These are phyloP conservation scores for Cercospora zeae-maydis DNA, from an alignment of 2,329 filamentous ascomycete species.

Conservation along the genomic window DNA sequence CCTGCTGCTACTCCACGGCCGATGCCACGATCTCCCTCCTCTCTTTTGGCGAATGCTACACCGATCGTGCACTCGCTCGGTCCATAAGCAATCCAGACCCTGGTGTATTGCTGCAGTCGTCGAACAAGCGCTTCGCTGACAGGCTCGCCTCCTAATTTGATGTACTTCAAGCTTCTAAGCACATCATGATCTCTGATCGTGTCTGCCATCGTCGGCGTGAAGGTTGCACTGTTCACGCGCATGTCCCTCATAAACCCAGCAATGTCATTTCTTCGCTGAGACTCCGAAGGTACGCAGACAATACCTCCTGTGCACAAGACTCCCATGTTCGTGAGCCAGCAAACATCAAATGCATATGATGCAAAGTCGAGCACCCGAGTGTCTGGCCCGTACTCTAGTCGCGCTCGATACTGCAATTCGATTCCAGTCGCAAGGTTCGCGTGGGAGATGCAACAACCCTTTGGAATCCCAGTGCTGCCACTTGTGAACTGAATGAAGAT, in stretches of 20 bases:
- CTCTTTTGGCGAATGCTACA: conserved; percentile 1
- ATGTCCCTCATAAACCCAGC: not conserved
- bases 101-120: not conserved
- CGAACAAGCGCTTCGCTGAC: not conserved
- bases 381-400: not conserved
- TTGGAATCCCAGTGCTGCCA: conserved; percentile 12
- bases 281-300: conserved; percentile 6
- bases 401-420: not conserved
- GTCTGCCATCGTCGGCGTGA: not conserved
- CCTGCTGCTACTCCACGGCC: conserved; percentile 1
- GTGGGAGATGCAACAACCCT: conserved; percentile 9
- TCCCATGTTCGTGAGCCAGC: not conserved
- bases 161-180: not conserved
- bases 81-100: not conserved
- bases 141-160: not conserved
- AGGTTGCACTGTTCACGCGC: not conserved
- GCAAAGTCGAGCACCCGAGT: conserved; percentile 24
- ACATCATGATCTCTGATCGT: conserved; percentile 1
- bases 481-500: conserved; percentile 6
- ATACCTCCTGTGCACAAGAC: not conserved
- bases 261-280: not conserved
- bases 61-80: conserved; percentile 2
- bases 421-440: conserved; percentile 4
- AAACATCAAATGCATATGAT: conserved; percentile 26
- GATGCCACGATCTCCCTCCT: not conserved